Conservation (phyloP, 768 basidiomycete species). For the Hericium rajendrae region DNA sequence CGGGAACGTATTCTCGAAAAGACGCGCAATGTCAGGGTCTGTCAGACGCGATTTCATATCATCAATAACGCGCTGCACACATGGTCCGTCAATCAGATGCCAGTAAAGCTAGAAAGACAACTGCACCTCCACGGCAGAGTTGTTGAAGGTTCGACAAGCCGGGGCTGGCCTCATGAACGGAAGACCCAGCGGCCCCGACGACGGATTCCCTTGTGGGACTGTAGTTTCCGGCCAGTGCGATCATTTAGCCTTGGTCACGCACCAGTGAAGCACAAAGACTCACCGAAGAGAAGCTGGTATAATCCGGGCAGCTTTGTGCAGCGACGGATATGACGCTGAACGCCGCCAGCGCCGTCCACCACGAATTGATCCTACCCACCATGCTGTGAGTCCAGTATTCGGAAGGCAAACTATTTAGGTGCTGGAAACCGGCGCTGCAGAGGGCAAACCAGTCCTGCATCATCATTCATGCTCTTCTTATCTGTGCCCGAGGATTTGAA, state of each 20-base stretch:
- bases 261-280: background rate
- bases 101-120: background rate
- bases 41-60: slow-evolving; percentile 66
- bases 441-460: background rate
- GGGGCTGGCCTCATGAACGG: slow-evolving; percentile 68
- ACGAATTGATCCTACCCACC: slow-evolving; percentile 17
- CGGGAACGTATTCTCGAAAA: slow-evolving; percentile 79
- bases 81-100: background rate
- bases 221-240: background rate
- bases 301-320: slow-evolving; percentile 46
- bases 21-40: slow-evolving; percentile 66
- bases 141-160: slow-evolving; percentile 68
- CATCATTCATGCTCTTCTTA: background rate
- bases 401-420: background rate
- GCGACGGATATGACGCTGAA: slow-evolving; percentile 15
- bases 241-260: background rate
- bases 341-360: slow-evolving; percentile 14
- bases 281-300: slow-evolving; percentile 48
- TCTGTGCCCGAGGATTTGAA: background rate
- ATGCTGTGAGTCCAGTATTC: slow-evolving; percentile 9
- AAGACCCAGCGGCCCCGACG: slow-evolving; percentile 48
- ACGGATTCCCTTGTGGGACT: slow-evolving; percentile 56
- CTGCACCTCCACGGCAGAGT: slow-evolving; percentile 59
- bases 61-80: slow-evolving; percentile 51
- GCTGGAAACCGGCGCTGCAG: background rate